Evolutionary conservation across 805 yeast genomes (phyloP).

Genomic region (Saccharomycopsis sp.): DNA sequence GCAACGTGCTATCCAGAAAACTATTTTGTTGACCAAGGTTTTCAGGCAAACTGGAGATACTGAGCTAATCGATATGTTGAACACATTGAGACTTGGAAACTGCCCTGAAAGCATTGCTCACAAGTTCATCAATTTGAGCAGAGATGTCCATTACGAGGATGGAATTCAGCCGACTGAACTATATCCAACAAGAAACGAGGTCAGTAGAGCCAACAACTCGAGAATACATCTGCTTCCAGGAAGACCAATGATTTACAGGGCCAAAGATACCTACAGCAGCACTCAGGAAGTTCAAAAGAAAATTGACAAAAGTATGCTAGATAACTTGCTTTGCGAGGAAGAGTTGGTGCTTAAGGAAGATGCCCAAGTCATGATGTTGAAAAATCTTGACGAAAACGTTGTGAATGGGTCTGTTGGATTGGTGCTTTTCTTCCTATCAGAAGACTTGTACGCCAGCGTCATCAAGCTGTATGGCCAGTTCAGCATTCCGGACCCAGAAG

Average conservation of each 20-base stretch:
- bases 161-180: slow-evolving; percentile 86
- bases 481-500: slow-evolving; percentile 24
- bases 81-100: slow-evolving; percentile 68
- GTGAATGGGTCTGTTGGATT: slow-evolving; percentile 91
- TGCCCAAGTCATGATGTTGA: slow-evolving; percentile 92
- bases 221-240: slow-evolving; percentile 46
- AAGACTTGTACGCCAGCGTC: slow-evolving; percentile 23
- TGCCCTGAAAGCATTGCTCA: slow-evolving; percentile 40
- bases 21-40: slow-evolving; percentile 66
- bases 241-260: slow-evolving; percentile 33
- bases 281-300: slow-evolving; percentile 21
- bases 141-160: slow-evolving; percentile 52
- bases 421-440: slow-evolving; percentile 37
- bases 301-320: slow-evolving; percentile 31
- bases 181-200: slow-evolving; percentile 81
- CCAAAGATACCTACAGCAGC: slow-evolving; percentile 34
- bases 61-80: slow-evolving; percentile 67
- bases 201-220: slow-evolving; percentile 58
- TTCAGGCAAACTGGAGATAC: slow-evolving; percentile 83
- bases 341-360: slow-evolving; percentile 59
- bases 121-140: slow-evolving; percentile 44
- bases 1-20: slow-evolving; percentile 52
- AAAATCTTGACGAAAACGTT: slow-evolving; percentile 62
- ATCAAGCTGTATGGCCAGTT: slow-evolving; percentile 22
- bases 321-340: slow-evolving; percentile 63